Evolutionary conservation across 2,329 filamentous ascomycete species (phyloP), one percentile per base, ranked within the genome.

Genomic region (Colletotrichum sidae): DNA sequence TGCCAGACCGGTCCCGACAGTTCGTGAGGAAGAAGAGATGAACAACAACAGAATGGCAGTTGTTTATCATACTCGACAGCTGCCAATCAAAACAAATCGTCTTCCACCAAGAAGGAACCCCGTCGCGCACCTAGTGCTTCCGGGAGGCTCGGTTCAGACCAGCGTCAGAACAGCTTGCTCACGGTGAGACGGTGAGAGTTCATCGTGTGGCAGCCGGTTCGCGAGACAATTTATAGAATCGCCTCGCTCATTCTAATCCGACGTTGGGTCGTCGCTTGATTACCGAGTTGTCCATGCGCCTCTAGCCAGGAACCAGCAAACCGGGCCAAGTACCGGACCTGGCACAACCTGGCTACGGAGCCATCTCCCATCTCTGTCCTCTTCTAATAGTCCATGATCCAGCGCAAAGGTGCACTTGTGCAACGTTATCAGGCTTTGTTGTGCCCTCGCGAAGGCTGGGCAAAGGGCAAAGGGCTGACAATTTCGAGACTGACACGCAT

Each of bases 141-240:
- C 4, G 25, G 25, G 25, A 25, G 25, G 25, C 25, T 25, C 25
- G 25, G 25, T 25, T 25, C 25, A 39, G 17, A 42, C 35, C 15
- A 49, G 34, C 13, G 37, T 25, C 25, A 25, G 56, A 55, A 60
- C 52, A 56, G 53, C 46, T 42, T 52, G 52, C 53, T 17, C 9
- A 52, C 41, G 47, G 51, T 46, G 34, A 50, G 52, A 33, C 52
- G 52, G 52, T 54, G 52, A 53, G 63, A 56, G 52, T 56, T 50
- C 47, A 44, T 63, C 47, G 46, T 57, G 37, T 49, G 58, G 42
- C 58, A 53, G 63, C 52, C 52, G 47, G 47, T 49, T 25, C 58
- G 17, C 55, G 38, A n/a, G 49, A 53, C 52, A 57, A 56, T 62
- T 56, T 54, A 56, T 66, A 62, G 58, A 51, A 57, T 51, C 52